Evolutionary conservation across 495 filamentous ascomycete genomes (phyloP).

Genomic region (Podospora didyma): DNA sequence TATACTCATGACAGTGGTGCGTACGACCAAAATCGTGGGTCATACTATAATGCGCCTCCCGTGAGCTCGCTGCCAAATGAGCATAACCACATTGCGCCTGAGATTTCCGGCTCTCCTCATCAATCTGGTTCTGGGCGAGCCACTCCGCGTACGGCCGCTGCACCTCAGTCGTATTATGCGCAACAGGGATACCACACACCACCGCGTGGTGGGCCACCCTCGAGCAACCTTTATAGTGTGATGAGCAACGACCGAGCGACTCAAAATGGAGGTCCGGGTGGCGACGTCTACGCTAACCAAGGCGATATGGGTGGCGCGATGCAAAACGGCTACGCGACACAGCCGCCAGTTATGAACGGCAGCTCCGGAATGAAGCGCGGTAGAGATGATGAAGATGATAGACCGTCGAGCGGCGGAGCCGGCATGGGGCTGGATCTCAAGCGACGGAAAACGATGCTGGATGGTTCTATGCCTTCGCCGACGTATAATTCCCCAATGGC

Average conservation of each 20-base stretch:
- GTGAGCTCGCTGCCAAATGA: conserved; percentile 66
- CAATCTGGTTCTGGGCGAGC: conserved; percentile 81
- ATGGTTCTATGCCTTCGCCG: conserved; percentile 41
- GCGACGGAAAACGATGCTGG: conserved; percentile 75
- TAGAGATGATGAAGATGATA: conserved; percentile 72
- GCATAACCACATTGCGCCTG: conserved; percentile 75
- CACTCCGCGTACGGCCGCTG: conserved; percentile 71
- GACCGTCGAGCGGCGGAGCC: conserved; percentile 59
- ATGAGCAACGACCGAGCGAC: conserved; percentile 79
- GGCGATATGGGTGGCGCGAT: conserved; percentile 55
- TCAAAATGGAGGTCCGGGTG: conserved; percentile 58
- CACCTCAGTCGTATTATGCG: conserved; percentile 69
- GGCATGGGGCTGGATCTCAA: conserved; percentile 65
- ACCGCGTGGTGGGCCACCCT: conserved; percentile 63
- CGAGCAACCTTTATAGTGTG: conserved; percentile 84
- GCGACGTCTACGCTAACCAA: conserved; percentile 67
- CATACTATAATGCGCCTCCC: conserved; percentile 69
- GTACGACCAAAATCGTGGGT: conserved; percentile 64
- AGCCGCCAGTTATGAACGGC: conserved; percentile 64
- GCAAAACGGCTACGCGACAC: conserved; percentile 52
- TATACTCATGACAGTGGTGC: conserved; percentile 72
- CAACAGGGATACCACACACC: conserved; percentile 72
- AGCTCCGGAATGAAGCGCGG: conserved; percentile 68
- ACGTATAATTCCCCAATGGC: conserved; percentile 44
- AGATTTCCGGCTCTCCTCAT: conserved; percentile 86